Conservation (phyloP, 306 rosid species). For the Ammopiptanthus mongolicus region DNA sequence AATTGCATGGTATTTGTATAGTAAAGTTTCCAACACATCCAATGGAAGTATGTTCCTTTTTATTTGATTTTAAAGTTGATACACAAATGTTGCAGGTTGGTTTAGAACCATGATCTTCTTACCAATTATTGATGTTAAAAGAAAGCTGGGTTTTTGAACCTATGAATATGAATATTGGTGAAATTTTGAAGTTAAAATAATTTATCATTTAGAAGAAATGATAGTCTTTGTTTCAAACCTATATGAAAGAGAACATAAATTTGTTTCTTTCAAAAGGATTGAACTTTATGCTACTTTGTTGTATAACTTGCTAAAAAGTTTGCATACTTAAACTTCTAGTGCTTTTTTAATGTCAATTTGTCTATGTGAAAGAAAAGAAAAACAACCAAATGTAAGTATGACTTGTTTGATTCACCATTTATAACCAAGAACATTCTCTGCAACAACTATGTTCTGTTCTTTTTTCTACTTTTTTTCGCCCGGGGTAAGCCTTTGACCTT, state of each 20-base stretch:
- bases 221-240: too few species aligned
- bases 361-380: not conserved
- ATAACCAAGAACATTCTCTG: too few species aligned
- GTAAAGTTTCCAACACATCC: not conserved
- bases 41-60: not conserved
- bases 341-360: not conserved
- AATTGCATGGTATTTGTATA: not conserved
- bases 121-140: not conserved
- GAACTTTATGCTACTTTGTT: not conserved
- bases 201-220: not conserved
- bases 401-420: too few species aligned
- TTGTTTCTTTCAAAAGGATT: too few species aligned
- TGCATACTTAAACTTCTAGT: not conserved
- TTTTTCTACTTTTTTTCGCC: too few species aligned
- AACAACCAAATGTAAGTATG: too few species aligned
- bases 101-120: not conserved
- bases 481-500: not conserved
- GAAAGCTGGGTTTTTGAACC: slow-evolving; percentile 5
- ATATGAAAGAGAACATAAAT: too few species aligned
- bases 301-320: not conserved
- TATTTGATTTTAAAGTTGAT: not conserved
- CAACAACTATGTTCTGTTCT: not conserved
- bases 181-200: not conserved
- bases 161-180: not conserved
- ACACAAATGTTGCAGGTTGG: not conserved